Evolutionary conservation across 495 filamentous ascomycete species (phyloP).

Genomic region (Talaromyces proteolyticus): DNA sequence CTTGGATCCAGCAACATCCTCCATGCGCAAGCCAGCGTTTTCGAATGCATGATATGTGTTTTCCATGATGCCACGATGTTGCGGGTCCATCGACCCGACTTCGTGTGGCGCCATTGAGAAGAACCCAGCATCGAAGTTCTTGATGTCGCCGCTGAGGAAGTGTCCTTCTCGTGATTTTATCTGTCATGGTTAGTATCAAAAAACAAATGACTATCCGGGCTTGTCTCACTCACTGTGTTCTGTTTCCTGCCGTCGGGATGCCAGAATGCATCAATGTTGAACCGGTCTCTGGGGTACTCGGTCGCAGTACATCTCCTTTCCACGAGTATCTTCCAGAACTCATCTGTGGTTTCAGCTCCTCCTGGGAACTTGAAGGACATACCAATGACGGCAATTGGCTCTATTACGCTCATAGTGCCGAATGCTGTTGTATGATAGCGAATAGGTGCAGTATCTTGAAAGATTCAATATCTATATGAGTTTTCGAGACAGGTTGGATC

Average conservation of each 20-base stretch:
- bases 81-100: slow-evolving; percentile 21
- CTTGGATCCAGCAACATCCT: slow-evolving; percentile 16
- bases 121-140: slow-evolving; percentile 39
- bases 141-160: slow-evolving; percentile 37
- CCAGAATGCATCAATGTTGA: slow-evolving; percentile 27
- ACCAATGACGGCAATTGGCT: slow-evolving; percentile 26
- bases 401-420: no score
- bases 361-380: slow-evolving; percentile 20
- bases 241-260: slow-evolving; percentile 9
- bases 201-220: no score
- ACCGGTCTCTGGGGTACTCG: slow-evolving; percentile 15
- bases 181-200: not conserved
- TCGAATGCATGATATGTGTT: slow-evolving; percentile 40
- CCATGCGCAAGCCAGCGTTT: slow-evolving; percentile 29
- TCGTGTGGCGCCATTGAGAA: slow-evolving; percentile 27
- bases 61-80: slow-evolving; percentile 34
- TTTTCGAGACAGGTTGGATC: no score
- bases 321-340: slow-evolving; percentile 23
- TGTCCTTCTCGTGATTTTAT: slow-evolving; percentile 19
- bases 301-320: slow-evolving; percentile 6
- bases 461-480: no score
- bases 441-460: no score
- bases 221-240: not conserved
- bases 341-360: slow-evolving; percentile 17
- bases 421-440: no score